Percentiles rank a stretch among this genome's conserved stretches.
Evolutionary conservation across 2,329 filamentous ascomycete species (phyloP).

Genomic region (Samsoniella hepiali): DNA sequence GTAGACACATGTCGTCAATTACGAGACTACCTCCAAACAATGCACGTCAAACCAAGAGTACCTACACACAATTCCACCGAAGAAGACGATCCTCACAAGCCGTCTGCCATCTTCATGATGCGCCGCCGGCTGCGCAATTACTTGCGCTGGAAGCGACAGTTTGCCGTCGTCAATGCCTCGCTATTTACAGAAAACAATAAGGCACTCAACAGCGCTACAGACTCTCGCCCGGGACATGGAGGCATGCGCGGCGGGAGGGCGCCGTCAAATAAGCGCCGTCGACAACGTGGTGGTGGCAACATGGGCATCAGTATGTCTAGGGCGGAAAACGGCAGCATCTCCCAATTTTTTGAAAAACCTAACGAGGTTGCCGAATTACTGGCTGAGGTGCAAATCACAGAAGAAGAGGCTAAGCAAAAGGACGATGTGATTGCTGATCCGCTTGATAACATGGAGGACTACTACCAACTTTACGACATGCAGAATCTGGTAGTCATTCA

Average conservation of each 20-base stretch:
- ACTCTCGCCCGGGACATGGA: slow-evolving; percentile 46
- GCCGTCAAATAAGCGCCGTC: slow-evolving; percentile 80
- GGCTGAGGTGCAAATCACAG: slow-evolving; percentile 77
- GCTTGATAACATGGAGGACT: slow-evolving; percentile 86
- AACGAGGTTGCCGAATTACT: slow-evolving; percentile 78
- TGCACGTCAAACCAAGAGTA: slow-evolving; percentile 66
- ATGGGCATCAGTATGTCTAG: slow-evolving; percentile 57
- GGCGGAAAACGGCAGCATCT: slow-evolving; percentile 69
- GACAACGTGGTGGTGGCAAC: slow-evolving; percentile 74
- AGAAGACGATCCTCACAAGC: slow-evolving; percentile 50
- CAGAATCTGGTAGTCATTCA: slow-evolving; percentile 84
- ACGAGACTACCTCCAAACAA: slow-evolving; percentile 85
- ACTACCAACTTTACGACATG: slow-evolving; percentile 89
- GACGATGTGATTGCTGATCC: slow-evolving; percentile 72
- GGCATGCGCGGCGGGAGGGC: slow-evolving; percentile 56
- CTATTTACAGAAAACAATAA: slow-evolving; percentile 79
- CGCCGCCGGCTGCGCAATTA: slow-evolving; percentile 82
- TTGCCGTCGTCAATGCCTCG: slow-evolving; percentile 76
- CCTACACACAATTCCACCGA: slow-evolving; percentile 39
- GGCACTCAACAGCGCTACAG: slow-evolving; percentile 64
- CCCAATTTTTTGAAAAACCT: slow-evolving; percentile 77
- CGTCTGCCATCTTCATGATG: slow-evolving; percentile 86
- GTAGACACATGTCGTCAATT: slow-evolving; percentile 82
- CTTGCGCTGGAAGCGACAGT: slow-evolving; percentile 84
- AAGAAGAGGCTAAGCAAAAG: slow-evolving; percentile 71